Evolutionary conservation across 106 monocot genomes (phyloP), one percentile per base, ranked within the genome.

Genomic region (Apostasia shenzhenica): DNA sequence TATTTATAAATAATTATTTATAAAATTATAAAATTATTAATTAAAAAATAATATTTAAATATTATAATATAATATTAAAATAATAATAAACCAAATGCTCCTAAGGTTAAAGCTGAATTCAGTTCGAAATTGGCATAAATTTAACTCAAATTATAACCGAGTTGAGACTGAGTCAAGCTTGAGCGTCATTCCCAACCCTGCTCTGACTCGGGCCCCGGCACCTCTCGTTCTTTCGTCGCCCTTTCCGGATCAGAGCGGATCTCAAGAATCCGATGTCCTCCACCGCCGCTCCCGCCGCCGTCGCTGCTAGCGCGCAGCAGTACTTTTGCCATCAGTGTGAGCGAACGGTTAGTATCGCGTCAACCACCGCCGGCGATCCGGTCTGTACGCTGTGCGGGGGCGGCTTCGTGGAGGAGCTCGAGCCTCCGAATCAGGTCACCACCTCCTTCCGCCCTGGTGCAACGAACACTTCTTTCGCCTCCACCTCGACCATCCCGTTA

Each of bases 281-380:
- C 63, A n/a, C 63, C 69, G 79, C 49, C 1, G 10, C 61, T 8
- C 55, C 12, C 26, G 13, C 37, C 45, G 51, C 37, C 75, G 74
- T 39, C 42, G 62, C 38, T 6, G 51, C 39, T 39, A 50, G 71
- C 63, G 40, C 52, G 40, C 78, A 79, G 76, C 74, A 38, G n/a
- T 91, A 82, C 77, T 91, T 76, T 71, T 87, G 91, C 79, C 87
- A 91, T 75, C 84, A 82, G 87, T 91, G 91, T 80, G 59, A 80
- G 1, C 69, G 66, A 51, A 75, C 75, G 39, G 84, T 91, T n/a
- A 14, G 55, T 55, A 52, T 75, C 48, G 14, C 13, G 0, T 3
- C 55, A 7, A 7, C 55, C 0, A 13, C 13, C 5, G 55, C 69
- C 66, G 66, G 61, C 37, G 90, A 90, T 9, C 76, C 91, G 75